Percentiles rank a stretch among this genome's conserved stretches.
phyloP scores from a whole-genome alignment of 768 basidiomycete species.

The Tulasnella calospora region DNA sequence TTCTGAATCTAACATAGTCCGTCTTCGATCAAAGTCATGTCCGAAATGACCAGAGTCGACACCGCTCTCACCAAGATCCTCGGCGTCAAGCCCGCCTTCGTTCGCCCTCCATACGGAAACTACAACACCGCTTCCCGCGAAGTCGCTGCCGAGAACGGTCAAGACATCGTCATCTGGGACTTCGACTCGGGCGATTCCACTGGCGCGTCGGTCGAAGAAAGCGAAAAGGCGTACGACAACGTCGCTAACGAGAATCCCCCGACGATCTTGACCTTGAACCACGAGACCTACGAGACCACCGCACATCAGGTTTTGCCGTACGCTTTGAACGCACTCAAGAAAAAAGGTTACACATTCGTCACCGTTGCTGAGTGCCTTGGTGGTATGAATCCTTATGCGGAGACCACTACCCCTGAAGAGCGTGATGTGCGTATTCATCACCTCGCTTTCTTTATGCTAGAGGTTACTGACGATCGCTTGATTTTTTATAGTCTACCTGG shows the following conservation, averaged over 20 bases:
- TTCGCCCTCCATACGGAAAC: conserved; percentile 25
- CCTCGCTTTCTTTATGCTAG: too few species aligned
- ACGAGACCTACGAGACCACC: neutral
- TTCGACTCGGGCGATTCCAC: conserved; percentile 24
- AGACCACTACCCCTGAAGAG: neutral
- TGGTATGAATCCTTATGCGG: neutral
- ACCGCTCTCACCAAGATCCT: conserved; percentile 21
- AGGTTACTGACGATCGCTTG: neutral
- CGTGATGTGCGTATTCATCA: neutral
- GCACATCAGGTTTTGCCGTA: too few species aligned
- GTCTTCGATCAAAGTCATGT: neutral
- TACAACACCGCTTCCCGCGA: conserved; percentile 16
- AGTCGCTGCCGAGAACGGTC: neutral
- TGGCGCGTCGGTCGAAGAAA: neutral
- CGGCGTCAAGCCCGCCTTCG: conserved; percentile 24
- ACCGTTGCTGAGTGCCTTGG: neutral
- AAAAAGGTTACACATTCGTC: neutral
- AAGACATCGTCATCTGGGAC: conserved; percentile 24
- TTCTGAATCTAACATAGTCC: too few species aligned
- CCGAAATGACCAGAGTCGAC: conserved; percentile 10
- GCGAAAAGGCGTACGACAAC: neutral
- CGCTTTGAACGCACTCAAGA: neutral
- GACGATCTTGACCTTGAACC: conserved; percentile 14
- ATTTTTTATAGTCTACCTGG: neutral
- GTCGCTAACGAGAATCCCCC: conserved; percentile 21